These are phyloP conservation scores for Ogataea philodendri DNA, from an alignment of 805 yeast genomes.

Conservation along the genomic window DNA sequence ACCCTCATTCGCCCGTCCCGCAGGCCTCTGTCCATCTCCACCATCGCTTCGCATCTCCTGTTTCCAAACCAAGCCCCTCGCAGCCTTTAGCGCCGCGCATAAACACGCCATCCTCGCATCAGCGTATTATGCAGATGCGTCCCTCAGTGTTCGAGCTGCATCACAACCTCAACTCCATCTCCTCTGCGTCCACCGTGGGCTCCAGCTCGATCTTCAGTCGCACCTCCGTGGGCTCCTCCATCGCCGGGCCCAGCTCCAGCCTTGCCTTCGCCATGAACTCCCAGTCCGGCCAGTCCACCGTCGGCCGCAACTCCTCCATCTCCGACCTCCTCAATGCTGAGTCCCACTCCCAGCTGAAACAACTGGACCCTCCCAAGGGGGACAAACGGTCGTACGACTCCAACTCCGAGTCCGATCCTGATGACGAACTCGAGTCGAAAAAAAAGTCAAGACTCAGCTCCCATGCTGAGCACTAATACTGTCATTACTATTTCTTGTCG, in stretches of 20 bases:
- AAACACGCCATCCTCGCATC: constrained; percentile 15
- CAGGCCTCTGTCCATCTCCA: constrained; percentile 11
- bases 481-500: constrained; percentile 3
- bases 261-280: constrained; percentile 1
- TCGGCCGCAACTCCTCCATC: constrained; percentile 31
- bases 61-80: constrained; percentile 11
- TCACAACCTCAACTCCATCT: constrained; percentile 21
- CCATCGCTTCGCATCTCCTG: constrained; percentile 12
- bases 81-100: constrained; percentile 16
- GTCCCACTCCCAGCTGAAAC: constrained; percentile 12
- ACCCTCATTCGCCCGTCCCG: constrained; percentile 18
- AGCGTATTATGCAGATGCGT: constrained; percentile 14
- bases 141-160: constrained; percentile 22
- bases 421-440: constrained; percentile 3
- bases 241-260: constrained; percentile 11
- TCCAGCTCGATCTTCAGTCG: constrained; percentile 30
- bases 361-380: constrained; percentile 5
- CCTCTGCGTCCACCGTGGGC: constrained; percentile 24
- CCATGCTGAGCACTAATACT: constrained; percentile 10
- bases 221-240: constrained; percentile 24
- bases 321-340: constrained; percentile 28
- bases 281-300: constrained; percentile 3
- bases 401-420: constrained; percentile 6
- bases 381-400: constrained; percentile 11
- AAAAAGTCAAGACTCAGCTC: constrained; percentile 17